Base-by-base conservation (phyloP, 1,139 yeast genomes). In the Blastobotrys capitulatus region DNA sequence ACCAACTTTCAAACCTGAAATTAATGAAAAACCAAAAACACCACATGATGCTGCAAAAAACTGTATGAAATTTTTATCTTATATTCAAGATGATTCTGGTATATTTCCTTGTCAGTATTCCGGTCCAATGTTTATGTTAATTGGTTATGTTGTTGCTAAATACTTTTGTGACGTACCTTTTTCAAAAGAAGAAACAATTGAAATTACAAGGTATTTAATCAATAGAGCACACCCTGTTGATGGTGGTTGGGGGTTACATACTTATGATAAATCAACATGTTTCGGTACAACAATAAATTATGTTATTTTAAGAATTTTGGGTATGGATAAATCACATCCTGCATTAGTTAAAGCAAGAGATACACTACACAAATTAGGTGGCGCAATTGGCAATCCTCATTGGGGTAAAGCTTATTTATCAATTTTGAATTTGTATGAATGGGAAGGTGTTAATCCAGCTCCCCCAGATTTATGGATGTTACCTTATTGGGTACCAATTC, bases 231-330 rank as follows among this genome's bases (percentile, higher is more conserved):
- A 92, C 64, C 97, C 97, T 0, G 96, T 89, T 0, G 99, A 94
- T 67, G 99, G 99, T n/a, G 99, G 98, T 1, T 94, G 73, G 99
- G 98, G 98, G 97, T 74, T 94, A 46, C 97, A 92, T 63, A 79
- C 89, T 2, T 82, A 80, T 44, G 98, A 92, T 63, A 92, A 90
- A 64, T 83, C 95, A 7, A 94, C 98, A 0, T 94, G 94, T 57
- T 90, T 89, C 65, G 98, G 99, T 5, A 94, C 99, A 1, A 75
- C 89, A 0, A 78, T 92, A 62, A 89, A 89, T 67, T 94, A 94
- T 65, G 83, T 92, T 7, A 71, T 74, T 29, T 73, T 92, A 52
- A 75, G 99, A 53, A 68, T 94, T 9, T 66, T 92, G 50, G 98
- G 98, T 0, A 63, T 94, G 60, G 69, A 78, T 1, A 73, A 79